Conservation (phyloP, 2,329 filamentous ascomycete species). For the Colletotrichum tamarilloi region DNA sequence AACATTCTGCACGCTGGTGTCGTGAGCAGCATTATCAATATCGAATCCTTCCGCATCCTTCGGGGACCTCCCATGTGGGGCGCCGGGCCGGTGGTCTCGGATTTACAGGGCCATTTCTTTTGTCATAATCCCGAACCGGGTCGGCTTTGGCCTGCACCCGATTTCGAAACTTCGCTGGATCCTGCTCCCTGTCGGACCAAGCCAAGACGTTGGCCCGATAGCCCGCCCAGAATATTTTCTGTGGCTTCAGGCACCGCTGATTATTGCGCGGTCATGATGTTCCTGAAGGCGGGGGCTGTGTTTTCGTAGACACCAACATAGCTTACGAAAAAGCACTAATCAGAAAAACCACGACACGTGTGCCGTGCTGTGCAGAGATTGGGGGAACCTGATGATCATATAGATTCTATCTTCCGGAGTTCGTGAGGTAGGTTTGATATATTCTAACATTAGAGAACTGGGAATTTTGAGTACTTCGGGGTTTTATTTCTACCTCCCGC, state of each 20-base stretch:
- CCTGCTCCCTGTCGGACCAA: neutral
- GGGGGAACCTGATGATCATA: neutral
- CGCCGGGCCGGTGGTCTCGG: neutral
- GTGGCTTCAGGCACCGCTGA: neutral
- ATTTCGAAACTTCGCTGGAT: no score
- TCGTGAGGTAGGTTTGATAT: rapidly evolving
- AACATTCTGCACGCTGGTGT: neutral
- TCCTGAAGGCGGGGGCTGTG: neutral
- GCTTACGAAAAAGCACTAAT: neutral
- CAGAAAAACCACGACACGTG: neutral
- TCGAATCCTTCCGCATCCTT: neutral
- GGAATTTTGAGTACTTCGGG: no score
- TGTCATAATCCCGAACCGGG: neutral
- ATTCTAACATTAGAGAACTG: neutral
- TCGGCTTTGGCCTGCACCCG: neutral
- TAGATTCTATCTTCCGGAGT: neutral
- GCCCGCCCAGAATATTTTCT: neutral
- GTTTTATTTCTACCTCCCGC: neutral
- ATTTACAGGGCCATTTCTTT: neutral
- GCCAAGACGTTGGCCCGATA: neutral
- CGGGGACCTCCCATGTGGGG: neutral
- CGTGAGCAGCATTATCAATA: neutral
- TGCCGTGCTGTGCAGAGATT: neutral
- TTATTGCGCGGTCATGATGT: neutral
- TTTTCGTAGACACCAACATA: neutral